Percentiles rank a stretch among this genome's conserved stretches.
These are phyloP conservation scores for Rhododendron molle DNA, from an alignment of 148 eudicot genomes.

Conservation along the genomic window DNA sequence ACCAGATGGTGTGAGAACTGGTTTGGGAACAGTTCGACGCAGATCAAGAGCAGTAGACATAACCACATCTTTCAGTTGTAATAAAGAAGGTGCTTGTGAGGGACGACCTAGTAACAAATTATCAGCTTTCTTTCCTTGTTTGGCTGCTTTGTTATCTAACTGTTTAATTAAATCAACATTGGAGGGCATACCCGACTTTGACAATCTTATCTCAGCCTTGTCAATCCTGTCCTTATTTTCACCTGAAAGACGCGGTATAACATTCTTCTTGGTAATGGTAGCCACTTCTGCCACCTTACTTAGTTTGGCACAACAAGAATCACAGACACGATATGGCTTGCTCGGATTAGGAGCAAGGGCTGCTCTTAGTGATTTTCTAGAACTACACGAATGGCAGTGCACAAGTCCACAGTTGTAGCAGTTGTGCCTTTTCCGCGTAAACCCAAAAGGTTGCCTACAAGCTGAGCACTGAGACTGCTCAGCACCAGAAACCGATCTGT, in stretches of 20 bases:
- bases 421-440: slow-evolving; percentile 93
- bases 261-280: slow-evolving; percentile 44
- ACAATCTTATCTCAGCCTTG: slow-evolving; percentile 65
- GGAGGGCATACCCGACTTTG: slow-evolving; percentile 54
- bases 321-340: slow-evolving; percentile 95
- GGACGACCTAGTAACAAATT: slow-evolving; percentile 57
- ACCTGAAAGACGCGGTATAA: slow-evolving; percentile 81
- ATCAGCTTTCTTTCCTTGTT: slow-evolving; percentile 83
- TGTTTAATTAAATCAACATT: slow-evolving; percentile 79
- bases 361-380: slow-evolving; percentile 76
- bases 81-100: slow-evolving; percentile 60
- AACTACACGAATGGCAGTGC: slow-evolving; percentile 92
- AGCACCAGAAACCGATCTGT: slow-evolving; percentile 97
- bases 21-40: slow-evolving; percentile 61
- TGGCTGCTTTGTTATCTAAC: slow-evolving; percentile 81
- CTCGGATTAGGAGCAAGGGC: slow-evolving; percentile 86
- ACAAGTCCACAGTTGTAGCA: slow-evolving; percentile 99
- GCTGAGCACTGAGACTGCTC: slow-evolving; percentile 96
- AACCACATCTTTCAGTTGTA: slow-evolving; percentile 69
- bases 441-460: slow-evolving; percentile 92
- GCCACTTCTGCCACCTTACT: slow-evolving; percentile 74
- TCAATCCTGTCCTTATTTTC: slow-evolving; percentile 89
- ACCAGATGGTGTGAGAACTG: slow-evolving; percentile 46
- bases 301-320: slow-evolving; percentile 72
- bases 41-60: slow-evolving; percentile 47